Percentiles rank a stretch among this genome's conserved stretches.
Evolutionary conservation across 1,284 basidiomycete species (phyloP).

Genomic region (Hymenochaete sp.): DNA sequence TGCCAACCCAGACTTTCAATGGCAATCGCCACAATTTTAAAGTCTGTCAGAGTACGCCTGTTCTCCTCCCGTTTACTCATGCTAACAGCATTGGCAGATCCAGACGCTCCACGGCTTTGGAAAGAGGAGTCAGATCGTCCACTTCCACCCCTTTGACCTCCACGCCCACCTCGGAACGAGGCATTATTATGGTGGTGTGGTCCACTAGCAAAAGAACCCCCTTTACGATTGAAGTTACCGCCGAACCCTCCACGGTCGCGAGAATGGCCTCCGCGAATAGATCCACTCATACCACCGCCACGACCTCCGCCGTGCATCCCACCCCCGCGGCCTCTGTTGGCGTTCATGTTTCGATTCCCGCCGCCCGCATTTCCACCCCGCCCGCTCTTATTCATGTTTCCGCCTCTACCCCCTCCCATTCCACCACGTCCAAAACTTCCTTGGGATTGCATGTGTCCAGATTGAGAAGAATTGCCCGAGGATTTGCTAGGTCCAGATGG

Average conservation of each 20-base stretch:
- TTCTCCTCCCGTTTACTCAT: slow-evolving; percentile 70
- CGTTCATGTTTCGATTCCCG: slow-evolving; percentile 34
- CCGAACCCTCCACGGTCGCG: slow-evolving; percentile 45
- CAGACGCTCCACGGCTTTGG: slow-evolving; percentile 44
- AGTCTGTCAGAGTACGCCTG: slow-evolving; percentile 85
- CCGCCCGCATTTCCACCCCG: slow-evolving; percentile 39
- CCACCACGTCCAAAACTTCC: slow-evolving; percentile 21
- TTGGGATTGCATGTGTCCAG: slow-evolving; percentile 12
- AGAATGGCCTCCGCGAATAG: slow-evolving; percentile 52
- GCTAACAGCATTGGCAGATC: slow-evolving; percentile 8
- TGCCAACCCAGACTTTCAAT: slow-evolving; percentile 66
- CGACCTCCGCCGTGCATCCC: slow-evolving; percentile 18
- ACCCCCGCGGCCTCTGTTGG: slow-evolving; percentile 29
- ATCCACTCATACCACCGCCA: slow-evolving; percentile 20
- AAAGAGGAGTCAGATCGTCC: slow-evolving; percentile 30
- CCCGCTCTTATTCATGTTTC: slow-evolving; percentile 32
- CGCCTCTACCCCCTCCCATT: slow-evolving; percentile 32
- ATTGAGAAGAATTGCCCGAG: slow-evolving; percentile 3
- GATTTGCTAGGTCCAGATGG: slow-evolving; percentile 19
- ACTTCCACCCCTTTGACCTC: slow-evolving; percentile 25
- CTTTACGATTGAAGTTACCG: slow-evolving; percentile 49
- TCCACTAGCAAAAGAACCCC: slow-evolving; percentile 52
- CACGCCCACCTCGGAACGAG: slow-evolving; percentile 36
- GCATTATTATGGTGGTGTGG: slow-evolving; percentile 25
- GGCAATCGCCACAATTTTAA: slow-evolving; percentile 87